These are phyloP conservation scores for Gentiana straminea DNA, from an alignment of 257 asterid genomes.

Conservation along the genomic window DNA sequence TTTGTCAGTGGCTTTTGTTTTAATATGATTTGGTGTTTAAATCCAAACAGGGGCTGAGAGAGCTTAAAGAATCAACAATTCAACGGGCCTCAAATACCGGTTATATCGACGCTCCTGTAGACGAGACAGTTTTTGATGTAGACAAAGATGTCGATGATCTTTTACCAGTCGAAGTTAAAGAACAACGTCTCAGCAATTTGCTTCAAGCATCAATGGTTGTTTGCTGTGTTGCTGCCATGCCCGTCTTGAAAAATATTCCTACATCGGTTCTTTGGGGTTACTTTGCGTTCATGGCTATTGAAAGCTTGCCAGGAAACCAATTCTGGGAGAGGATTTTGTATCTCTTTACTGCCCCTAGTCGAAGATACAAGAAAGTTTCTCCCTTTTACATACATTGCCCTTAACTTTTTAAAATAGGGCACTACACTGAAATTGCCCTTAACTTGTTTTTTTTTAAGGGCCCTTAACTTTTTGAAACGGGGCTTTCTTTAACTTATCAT, in stretches of 20 bases:
- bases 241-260: constrained; percentile 75
- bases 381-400: too few relatives aligned
- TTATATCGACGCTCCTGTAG: constrained; percentile 77
- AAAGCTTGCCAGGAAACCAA: constrained; percentile 96
- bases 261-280: constrained; percentile 97
- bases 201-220: constrained; percentile 85
- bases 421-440: too few relatives aligned
- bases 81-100: constrained; percentile 66
- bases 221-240: constrained; percentile 87
- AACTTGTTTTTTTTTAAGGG: too few relatives aligned
- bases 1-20: not conserved
- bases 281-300: constrained; percentile 99
- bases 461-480: too few relatives aligned
- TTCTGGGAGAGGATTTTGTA: constrained; percentile 92
- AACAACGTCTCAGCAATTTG: constrained; percentile 89
- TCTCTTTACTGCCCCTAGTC: constrained; percentile 87
- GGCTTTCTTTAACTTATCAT: too few relatives aligned
- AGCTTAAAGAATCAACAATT: constrained; percentile 71
- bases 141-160: constrained; percentile 88
- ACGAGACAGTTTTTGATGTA: constrained; percentile 64
- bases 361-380: constrained; percentile 67
- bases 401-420: too few relatives aligned
- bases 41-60: constrained; percentile 61
- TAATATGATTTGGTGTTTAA: too few relatives aligned
- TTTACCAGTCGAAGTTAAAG: constrained; percentile 89